A percentile compares a stretch with the other conserved stretches of the same genome.
These are phyloP conservation scores for Ambrosia hybrid DNA, from an alignment of 140 eudicot species.

Conservation along the genomic window DNA sequence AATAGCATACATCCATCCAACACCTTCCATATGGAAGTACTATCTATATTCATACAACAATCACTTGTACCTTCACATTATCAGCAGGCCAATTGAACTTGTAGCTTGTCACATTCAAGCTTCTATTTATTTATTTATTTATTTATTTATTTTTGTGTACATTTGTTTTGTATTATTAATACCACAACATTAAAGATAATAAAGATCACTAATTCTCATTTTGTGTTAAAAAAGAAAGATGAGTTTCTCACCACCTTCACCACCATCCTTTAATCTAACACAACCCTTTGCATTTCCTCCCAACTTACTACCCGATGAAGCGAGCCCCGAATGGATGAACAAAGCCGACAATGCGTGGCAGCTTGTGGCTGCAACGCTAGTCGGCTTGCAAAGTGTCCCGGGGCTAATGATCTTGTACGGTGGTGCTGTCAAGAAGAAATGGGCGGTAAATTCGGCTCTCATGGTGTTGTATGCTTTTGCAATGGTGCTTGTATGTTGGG, in stretches of 20 bases:
- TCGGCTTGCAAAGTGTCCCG: conserved; percentile 61
- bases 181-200: background rate
- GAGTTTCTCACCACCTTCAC: conserved; percentile 36
- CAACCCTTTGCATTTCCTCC: conserved; percentile 36
- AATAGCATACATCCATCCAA: conserved; percentile 16
- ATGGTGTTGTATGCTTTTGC: conserved; percentile 72
- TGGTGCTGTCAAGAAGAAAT: conserved; percentile 63
- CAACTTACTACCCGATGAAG: conserved; percentile 40
- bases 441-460: conserved; percentile 73
- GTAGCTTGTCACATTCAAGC: conserved; percentile 19
- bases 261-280: background rate
- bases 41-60: background rate
- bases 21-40: conserved; percentile 28
- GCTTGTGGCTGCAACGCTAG: conserved; percentile 57
- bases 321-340: conserved; percentile 64
- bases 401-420: conserved; percentile 62
- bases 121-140: background rate
- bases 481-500: conserved; percentile 68
- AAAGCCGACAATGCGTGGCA: conserved; percentile 74
- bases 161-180: background rate
- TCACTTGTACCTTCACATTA: conserved; percentile 23
- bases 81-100: conserved; percentile 32
- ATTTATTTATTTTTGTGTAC: background rate
- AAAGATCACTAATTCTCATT: background rate
- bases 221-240: background rate